Base-by-base conservation (phyloP, 345 rosid genomes). In the Eutrema heterophyllum region DNA sequence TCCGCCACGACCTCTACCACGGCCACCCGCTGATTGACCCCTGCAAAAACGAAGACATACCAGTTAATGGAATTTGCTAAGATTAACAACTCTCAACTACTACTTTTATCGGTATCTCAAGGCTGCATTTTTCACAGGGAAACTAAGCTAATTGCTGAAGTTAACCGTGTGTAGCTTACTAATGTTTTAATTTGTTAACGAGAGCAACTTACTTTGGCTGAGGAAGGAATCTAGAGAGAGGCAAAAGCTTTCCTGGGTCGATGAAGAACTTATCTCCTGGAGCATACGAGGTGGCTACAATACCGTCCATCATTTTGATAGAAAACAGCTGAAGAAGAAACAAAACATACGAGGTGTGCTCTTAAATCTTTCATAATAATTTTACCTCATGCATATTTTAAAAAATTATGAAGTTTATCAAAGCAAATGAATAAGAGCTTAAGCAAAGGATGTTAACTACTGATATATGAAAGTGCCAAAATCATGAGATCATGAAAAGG, bases 241-340 rank as follows among this genome's bases (percentile, higher is more conserved):
- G 98, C 84, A 92, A 80, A 40, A 95, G 96, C 82, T 88, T 92
- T 32, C 12, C 36, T 0, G 98, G 98, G 61, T 92, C 90, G 38
- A 95, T 92, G 80, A 29, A 95, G 80, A 95, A 95, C 84, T 88
- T 95, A 59, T 92, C 97, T 14, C 99, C 98, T 0, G 57, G 40
- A 0, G 79, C 4, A 64, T 90, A 92, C 7, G 97, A 89, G 69
- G 96, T 88, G 1, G 99, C 98, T 33, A 92, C 89, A 64, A 95
- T 90, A 54, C 98, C 99, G 83, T 87, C 96, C 91, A 86, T 85
- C 99, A 95, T 83, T 79, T 92, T 92, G 78, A 95, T 45, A 4
- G 99, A 92, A 80, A 95, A 95, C 64, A 70, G 76, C 98, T 90
- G 89, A 88, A 81, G 30, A 36, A 53, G 41, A 38, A 57, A 21